These are phyloP conservation scores for Leccinum imitatum DNA, from an alignment of 768 basidiomycete species.

Conservation along the genomic window DNA sequence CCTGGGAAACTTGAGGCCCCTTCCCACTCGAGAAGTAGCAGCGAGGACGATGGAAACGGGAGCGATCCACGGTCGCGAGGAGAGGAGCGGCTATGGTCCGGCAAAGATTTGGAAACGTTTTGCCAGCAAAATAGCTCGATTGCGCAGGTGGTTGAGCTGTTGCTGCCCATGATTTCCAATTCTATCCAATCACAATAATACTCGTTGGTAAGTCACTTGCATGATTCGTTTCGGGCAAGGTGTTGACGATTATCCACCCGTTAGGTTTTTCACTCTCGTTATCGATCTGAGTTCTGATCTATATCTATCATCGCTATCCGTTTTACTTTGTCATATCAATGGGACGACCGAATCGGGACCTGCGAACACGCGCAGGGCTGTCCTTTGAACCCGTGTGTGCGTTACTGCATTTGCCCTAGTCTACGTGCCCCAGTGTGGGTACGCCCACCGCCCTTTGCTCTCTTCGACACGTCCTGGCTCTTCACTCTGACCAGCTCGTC, in stretches of 20 bases:
- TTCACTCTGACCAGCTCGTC: constrained; percentile 16
- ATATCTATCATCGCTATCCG: constrained; percentile 30
- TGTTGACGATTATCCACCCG: constrained; percentile 12
- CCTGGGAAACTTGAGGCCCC: constrained; percentile 58
- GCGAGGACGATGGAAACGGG: constrained; percentile 32
- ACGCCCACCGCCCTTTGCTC: constrained; percentile 16
- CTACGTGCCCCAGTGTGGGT: constrained; percentile 28
- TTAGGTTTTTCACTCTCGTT: constrained; percentile 22
- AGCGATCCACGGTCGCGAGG: constrained; percentile 35
- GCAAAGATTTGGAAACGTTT: constrained; percentile 77
- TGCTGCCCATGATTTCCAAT: constrained; percentile 52
- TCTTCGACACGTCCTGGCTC: constrained; percentile 16
- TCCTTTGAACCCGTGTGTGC: constrained; percentile 7
- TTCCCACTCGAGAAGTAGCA: constrained; percentile 28
- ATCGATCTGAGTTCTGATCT: constrained; percentile 22
- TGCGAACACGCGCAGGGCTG: constrained; percentile 20
- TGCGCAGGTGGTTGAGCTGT: constrained; percentile 64
- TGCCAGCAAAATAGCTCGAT: constrained; percentile 92
- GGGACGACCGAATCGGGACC: constrained; percentile 6
- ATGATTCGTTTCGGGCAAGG: background rate
- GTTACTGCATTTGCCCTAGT: constrained; percentile 17
- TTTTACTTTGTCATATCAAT: constrained; percentile 23
- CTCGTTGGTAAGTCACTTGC: constrained; percentile 23
- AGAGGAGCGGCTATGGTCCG: constrained; percentile 64
- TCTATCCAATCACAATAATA: constrained; percentile 27